These are phyloP conservation scores for Spirogloea muscicola DNA, from an alignment of 139 green algal species.

Conservation along the genomic window DNA sequence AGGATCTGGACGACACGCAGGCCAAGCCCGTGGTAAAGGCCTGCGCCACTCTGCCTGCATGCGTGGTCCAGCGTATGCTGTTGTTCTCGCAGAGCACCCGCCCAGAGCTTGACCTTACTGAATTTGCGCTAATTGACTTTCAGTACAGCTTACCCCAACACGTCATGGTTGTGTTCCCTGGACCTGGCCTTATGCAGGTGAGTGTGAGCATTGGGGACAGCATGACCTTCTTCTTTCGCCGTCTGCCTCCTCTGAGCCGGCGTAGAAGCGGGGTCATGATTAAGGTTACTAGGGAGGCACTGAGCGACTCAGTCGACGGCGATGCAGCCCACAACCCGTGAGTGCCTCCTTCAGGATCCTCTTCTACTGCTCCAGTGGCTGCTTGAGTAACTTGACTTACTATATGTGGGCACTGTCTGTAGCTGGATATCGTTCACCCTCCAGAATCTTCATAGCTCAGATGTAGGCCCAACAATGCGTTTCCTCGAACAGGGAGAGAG, in stretches of 20 bases:
- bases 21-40: slow-evolving; percentile 18
- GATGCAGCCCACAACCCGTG: slow-evolving; percentile 27
- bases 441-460: not conserved
- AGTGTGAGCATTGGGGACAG: slow-evolving; percentile 28
- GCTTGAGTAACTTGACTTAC: not conserved
- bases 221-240: slow-evolving; percentile 33
- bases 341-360: not conserved
- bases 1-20: slow-evolving; percentile 34
- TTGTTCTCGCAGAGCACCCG: no score
- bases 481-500: slow-evolving; percentile 12
- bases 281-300: not conserved
- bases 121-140: no score
- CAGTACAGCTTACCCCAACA: no score
- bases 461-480: not conserved
- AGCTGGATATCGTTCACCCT: not conserved
- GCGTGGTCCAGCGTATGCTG: no score
- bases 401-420: not conserved
- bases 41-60: no score
- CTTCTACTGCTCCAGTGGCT: not conserved
- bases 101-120: no score
- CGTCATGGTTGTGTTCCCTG: no score
- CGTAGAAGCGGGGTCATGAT: slow-evolving; percentile 16
- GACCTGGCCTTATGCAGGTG: no score
- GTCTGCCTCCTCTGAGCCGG: slow-evolving; percentile 20
- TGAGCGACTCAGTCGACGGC: not conserved